A percentile compares a stretch with the other conserved stretches of the same genome.
These are phyloP conservation scores for Amanita jacksonii DNA, from an alignment of 768 basidiomycete genomes.

Conservation along the genomic window DNA sequence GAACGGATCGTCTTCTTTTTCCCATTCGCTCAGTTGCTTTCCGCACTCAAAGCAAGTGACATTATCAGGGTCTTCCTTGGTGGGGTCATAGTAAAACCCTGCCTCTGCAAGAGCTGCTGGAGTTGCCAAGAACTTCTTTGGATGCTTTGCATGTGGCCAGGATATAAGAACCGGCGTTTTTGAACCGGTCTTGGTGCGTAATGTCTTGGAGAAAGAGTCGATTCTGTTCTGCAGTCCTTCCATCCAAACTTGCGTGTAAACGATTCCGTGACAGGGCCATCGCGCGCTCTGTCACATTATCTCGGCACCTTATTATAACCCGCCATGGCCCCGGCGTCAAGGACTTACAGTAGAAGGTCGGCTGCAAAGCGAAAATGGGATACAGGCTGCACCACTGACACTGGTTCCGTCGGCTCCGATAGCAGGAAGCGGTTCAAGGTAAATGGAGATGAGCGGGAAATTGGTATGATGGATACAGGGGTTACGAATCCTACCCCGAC, in stretches of 20 bases:
- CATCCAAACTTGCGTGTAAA: conserved; percentile 26
- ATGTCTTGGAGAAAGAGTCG: conserved; percentile 58
- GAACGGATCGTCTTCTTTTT: conserved; percentile 76
- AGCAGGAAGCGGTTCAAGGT: conserved; percentile 1
- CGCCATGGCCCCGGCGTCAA: conserved; percentile 10
- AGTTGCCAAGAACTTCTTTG: conserved; percentile 52
- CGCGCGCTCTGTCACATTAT: conserved; percentile 29
- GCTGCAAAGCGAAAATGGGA: conserved; percentile 18
- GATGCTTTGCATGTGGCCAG: conserved; percentile 77
- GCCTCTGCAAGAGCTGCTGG: conserved; percentile 75
- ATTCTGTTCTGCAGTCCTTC: conserved; percentile 48
- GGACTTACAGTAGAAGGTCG: conserved; percentile 28
- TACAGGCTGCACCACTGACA: conserved; percentile 2
- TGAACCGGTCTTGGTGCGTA: conserved; percentile 41
- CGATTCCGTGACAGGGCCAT: conserved; percentile 14
- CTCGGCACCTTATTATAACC: conserved; percentile 8
- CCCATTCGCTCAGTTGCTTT: conserved; percentile 82
- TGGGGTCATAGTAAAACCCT: conserved; percentile 80
- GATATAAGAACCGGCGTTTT: conserved; percentile 32
- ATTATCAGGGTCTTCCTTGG: conserved; percentile 57
- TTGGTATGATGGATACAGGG: conserved; percentile 13
- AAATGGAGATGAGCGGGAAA: conserved; percentile 16
- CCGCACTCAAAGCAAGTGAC: conserved; percentile 81
- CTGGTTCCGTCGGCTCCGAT: background rate
- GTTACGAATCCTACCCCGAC: background rate